Evolutionary conservation across 2,329 filamentous ascomycete genomes (phyloP), one percentile per base, ranked within the genome.

Genomic region (Plenodomus lindquistii): DNA sequence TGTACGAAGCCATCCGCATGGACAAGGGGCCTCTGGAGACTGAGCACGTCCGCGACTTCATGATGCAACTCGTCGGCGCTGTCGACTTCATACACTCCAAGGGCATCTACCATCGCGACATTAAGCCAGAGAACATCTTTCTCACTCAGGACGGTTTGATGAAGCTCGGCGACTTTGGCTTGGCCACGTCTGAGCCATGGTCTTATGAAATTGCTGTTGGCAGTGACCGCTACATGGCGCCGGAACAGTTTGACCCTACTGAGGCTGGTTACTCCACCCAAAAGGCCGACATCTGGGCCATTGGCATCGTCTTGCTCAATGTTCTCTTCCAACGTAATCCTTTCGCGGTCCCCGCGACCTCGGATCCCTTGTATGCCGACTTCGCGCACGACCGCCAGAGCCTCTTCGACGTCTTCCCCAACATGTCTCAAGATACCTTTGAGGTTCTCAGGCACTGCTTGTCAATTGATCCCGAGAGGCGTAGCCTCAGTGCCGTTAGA

Each of bases 91-190:
- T 96, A 75, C 94, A 99, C 73, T 82, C 83, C 55, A 92, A 92
- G 73, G 92, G 91, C 57, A 84, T 97, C 69, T 97, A 91, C 73
- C 94, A 99, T 71, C 89, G 94, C 53, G 94, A 99, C 74, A 97
- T 99, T 83, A 99, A 99, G 79, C 94, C 94, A 0, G 94, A 99
- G 81, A 99, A 99, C 79, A 96, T 99, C 73, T 97, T 99, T 73
- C 81, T 99, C 56, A 89, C 86, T 50, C 84, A 92, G 52, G 84
- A 87, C 60, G 93, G 93, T 44, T 82, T 87, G 34, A 89, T 97
- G 88, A 99, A 99, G 78, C 85, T 99, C 29, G 94, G 94, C 66
- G 94, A 99, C 74, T 96, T 97, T 71, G 94, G 94, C 45, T 81
- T 99, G 55, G 92, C 92, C 42, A 97, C 93, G 10, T 89, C 85